phyloP scores from a whole-genome alignment of 805 yeast species.

The Ogataea haglerorum region DNA sequence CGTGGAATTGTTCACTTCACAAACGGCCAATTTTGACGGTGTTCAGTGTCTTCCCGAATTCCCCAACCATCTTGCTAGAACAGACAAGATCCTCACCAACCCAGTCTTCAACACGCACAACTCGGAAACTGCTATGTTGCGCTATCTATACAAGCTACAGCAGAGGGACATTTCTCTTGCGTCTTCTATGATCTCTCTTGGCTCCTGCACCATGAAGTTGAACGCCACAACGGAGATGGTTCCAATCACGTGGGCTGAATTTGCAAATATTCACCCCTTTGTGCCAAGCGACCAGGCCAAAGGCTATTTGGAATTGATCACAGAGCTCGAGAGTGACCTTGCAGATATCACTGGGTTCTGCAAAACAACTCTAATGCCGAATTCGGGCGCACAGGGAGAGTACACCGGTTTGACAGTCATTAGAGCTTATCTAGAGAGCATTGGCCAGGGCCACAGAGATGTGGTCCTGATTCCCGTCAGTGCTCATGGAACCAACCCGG shows the following conservation, averaged over 20 bases:
- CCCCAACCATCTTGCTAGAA: constrained; percentile 49
- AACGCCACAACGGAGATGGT: constrained; percentile 95
- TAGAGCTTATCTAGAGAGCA: constrained; percentile 65
- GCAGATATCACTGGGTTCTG: constrained; percentile 92
- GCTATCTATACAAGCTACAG: constrained; percentile 85
- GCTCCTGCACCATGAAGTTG: constrained; percentile 97
- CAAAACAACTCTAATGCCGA: constrained; percentile 90
- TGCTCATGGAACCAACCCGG: constrained; percentile 99
- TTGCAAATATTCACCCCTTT: constrained; percentile 85
- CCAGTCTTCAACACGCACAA: constrained; percentile 84
- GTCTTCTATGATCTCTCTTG: constrained; percentile 94
- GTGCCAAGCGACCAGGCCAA: constrained; percentile 85
- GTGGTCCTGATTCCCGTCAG: constrained; percentile 93
- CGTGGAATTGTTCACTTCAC: constrained; percentile 56
- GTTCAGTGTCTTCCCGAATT: constrained; percentile 42
- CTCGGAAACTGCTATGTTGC: constrained; percentile 90
- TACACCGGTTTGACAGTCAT: constrained; percentile 90
- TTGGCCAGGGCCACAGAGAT: constrained; percentile 71
- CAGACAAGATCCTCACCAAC: constrained; percentile 60
- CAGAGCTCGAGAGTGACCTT: constrained; percentile 77
- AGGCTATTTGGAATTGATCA: constrained; percentile 76
- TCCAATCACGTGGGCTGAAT: constrained; percentile 93
- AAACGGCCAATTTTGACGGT: constrained; percentile 19
- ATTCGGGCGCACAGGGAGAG: constrained; percentile 99
- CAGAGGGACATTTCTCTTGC: constrained; percentile 88